phyloP scores from a whole-genome alignment of 2,329 filamentous ascomycete genomes.

The Dactylonectria macrodidyma region DNA sequence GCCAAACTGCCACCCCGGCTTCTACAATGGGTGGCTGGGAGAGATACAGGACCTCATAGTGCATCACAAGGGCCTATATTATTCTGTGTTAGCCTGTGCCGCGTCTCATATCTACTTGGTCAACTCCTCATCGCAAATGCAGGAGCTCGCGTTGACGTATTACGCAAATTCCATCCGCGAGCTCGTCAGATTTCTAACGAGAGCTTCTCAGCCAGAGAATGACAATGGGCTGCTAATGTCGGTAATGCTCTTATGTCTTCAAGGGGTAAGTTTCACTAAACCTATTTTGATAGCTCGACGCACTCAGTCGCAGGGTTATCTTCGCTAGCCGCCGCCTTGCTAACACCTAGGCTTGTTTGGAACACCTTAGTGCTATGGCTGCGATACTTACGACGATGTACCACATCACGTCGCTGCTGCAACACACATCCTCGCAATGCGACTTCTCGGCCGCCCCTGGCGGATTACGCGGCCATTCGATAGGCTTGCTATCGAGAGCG shows the following conservation, averaged over 20 bases:
- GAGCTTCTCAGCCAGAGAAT: conserved; percentile 28
- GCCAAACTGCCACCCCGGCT: conserved; percentile 48
- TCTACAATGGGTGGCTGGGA: conserved; percentile 48
- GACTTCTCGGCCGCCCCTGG: conserved; percentile 27
- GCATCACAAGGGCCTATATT: conserved; percentile 45
- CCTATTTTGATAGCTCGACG: no score
- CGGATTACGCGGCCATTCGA: conserved; percentile 36
- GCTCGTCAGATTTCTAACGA: conserved; percentile 35
- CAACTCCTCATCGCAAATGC: conserved; percentile 33
- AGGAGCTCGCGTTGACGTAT: conserved; percentile 41
- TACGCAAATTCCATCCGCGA: conserved; percentile 40
- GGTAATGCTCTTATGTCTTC: conserved; percentile 44
- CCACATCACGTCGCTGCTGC: conserved; percentile 40
- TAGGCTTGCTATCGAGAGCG: conserved; percentile 41
- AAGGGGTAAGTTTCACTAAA: conserved; percentile 36
- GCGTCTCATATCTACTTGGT: conserved; percentile 44
- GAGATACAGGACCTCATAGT: conserved; percentile 48
- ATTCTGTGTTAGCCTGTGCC: conserved; percentile 47
- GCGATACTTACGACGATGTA: conserved; percentile 38
- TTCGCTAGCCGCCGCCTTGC: background rate
- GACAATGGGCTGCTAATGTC: conserved; percentile 44
- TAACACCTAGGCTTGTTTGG: background rate
- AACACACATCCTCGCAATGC: conserved; percentile 34
- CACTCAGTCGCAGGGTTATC: background rate
- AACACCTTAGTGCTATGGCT: conserved; percentile 32